Base-by-base conservation (phyloP, 2,329 filamentous ascomycete genomes). In the Penicillium sp. region DNA sequence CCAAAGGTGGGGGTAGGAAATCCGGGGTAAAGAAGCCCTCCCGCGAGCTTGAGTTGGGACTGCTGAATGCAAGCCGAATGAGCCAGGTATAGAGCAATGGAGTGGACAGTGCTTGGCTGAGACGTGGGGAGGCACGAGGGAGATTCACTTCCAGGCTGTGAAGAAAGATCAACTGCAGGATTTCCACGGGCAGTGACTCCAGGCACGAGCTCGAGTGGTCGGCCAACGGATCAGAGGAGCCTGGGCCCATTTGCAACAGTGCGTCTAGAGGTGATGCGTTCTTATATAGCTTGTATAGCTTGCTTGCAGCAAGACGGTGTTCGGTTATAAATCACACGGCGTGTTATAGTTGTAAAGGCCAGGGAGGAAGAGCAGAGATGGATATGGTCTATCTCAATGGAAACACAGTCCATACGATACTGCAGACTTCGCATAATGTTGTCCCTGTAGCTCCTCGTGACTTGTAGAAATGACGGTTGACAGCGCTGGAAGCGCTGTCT, bases 141-240 rank as follows among this genome's bases (percentile, higher is more conserved):
- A 81, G 70, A 48, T 79, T 78, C 60, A 81, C 63, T 62, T 82
- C 79, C n/a, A 79, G 69, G 23, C 75, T 74, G 31, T 74, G 64
- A n/a, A 80, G 72, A 64, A 83, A 83, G 50, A 84, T 82, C 44
- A 73, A 72, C 59, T 84, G 76, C 6, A 83, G 64, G 25, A 83
- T 70, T 65, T 83, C 81, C 15, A 72, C 63, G 0, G 81, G 81
- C 2, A 83, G 71, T 15, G 58, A 53, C 62, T 82, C 79, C 23
- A 83, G 67, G 19, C 57, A 57, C 31, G 73, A 74, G 39, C 59
- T 58, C 29, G 39, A 40, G 16, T 47, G 50, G 41, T 36, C 55
- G 40, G 57, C 52, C 21, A 53, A 38, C 19, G 49, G 39, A 31
- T 53, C 44, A 38, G 57, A 39, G n/a, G 21, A 40, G 11, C 52